A percentile compares a stretch with the other conserved stretches of the same genome.
These are phyloP conservation scores for Dactylis glomerata DNA, from an alignment of 176 grass and related monocot genomes.

Conservation along the genomic window DNA sequence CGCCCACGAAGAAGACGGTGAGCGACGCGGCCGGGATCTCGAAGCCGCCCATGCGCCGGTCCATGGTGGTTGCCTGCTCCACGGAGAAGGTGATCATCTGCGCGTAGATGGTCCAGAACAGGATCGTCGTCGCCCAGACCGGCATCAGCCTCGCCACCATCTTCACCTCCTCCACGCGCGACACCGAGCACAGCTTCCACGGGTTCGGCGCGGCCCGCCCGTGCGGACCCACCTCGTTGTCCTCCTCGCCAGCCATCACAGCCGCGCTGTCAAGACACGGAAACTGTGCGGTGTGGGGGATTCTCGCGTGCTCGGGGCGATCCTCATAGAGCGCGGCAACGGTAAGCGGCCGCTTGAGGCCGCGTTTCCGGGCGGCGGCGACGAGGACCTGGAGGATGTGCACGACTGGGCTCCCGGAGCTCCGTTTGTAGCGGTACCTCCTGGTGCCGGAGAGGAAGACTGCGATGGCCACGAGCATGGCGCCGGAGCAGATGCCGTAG, in stretches of 20 bases:
- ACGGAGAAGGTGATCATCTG: slow-evolving; percentile 96
- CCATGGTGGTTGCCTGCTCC: slow-evolving; percentile 84
- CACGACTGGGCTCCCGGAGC: slow-evolving; percentile 65
- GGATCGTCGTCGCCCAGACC: slow-evolving; percentile 50
- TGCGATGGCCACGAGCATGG: slow-evolving; percentile 54
- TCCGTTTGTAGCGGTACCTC: slow-evolving; percentile 70
- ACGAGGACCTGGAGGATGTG: slow-evolving; percentile 79
- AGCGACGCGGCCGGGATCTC: slow-evolving; percentile 74
- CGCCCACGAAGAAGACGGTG: slow-evolving; percentile 77
- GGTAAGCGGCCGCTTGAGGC: neutral
- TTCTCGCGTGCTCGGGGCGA: slow-evolving; percentile 16
- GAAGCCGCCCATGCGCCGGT: slow-evolving; percentile 63
- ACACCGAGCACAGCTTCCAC: slow-evolving; percentile 70
- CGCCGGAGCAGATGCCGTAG: slow-evolving; percentile 66
- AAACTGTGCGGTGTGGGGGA: slow-evolving; percentile 60
- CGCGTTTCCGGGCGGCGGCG: slow-evolving; percentile 52
- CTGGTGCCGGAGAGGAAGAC: slow-evolving; percentile 64
- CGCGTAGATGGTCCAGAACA: slow-evolving; percentile 88
- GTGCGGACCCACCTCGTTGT: slow-evolving; percentile 27
- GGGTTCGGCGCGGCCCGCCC: slow-evolving; percentile 40
- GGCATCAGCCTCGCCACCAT: slow-evolving; percentile 16
- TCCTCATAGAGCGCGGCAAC: neutral
- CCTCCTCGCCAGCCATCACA: slow-evolving; percentile 56
- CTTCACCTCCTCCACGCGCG: slow-evolving; percentile 71
- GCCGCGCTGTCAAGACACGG: slow-evolving; percentile 69